Evolutionary conservation across 345 rosid genomes (phyloP).

Genomic region (Corymbia maculata): DNA sequence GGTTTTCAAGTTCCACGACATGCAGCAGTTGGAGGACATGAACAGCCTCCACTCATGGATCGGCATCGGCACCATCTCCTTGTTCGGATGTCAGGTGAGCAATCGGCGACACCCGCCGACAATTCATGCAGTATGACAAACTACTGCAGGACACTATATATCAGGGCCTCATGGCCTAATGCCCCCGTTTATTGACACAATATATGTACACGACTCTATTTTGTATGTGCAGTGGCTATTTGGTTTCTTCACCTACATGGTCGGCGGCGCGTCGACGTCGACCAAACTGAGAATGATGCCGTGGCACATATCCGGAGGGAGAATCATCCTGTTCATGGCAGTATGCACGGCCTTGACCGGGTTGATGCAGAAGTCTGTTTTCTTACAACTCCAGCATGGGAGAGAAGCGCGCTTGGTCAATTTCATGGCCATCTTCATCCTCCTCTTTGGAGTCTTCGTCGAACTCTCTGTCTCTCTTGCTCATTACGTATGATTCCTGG

Average conservation of each 20-base stretch:
- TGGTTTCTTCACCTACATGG: constrained; percentile 39
- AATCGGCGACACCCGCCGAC: neutral
- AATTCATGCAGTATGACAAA: neutral
- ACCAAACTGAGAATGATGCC: constrained; percentile 35
- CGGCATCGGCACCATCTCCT: constrained; percentile 51
- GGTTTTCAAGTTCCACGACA: constrained; percentile 71
- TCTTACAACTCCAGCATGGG: constrained; percentile 1
- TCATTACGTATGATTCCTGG: constrained; percentile 25
- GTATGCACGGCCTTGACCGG: constrained; percentile 82
- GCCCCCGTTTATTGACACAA: neutral
- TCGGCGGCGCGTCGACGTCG: neutral
- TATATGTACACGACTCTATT: neutral
- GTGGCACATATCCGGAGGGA: constrained; percentile 69
- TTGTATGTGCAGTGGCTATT: constrained; percentile 41
- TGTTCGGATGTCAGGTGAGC: constrained; percentile 61
- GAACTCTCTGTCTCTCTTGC: constrained; percentile 69
- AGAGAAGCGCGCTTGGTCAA: constrained; percentile 58
- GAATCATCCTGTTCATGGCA: constrained; percentile 62
- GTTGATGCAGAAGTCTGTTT: constrained; percentile 40
- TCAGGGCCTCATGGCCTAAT: neutral
- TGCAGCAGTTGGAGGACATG: constrained; percentile 26
- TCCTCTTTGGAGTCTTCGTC: constrained; percentile 73
- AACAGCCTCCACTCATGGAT: constrained; percentile 84
- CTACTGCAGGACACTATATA: neutral
- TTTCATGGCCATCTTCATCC: constrained; percentile 50